These are phyloP conservation scores for Ramalina peruviana DNA, from an alignment of 495 filamentous ascomycete genomes.

Conservation along the genomic window DNA sequence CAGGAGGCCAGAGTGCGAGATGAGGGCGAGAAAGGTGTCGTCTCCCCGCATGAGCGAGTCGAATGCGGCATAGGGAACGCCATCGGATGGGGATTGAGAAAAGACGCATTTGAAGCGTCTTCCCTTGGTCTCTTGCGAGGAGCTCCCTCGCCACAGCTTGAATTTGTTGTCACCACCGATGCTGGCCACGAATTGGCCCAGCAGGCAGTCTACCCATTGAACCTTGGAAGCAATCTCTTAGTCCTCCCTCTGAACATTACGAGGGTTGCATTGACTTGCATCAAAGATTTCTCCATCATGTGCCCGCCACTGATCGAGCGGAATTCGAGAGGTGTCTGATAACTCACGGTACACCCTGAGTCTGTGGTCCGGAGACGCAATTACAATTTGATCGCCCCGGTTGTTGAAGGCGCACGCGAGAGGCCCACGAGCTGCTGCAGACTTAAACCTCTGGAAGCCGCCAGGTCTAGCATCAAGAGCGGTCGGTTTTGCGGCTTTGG, in stretches of 20 bases:
- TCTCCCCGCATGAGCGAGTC: slow-evolving; percentile 62
- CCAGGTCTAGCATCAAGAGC: slow-evolving; percentile 5
- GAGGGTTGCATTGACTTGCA: slow-evolving; percentile 32
- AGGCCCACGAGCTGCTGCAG: slow-evolving; percentile 44
- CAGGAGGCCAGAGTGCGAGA: slow-evolving; percentile 67
- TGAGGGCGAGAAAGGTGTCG: slow-evolving; percentile 68
- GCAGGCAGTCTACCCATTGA: slow-evolving; percentile 61
- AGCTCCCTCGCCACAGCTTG: slow-evolving; percentile 83
- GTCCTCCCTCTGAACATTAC: neutral
- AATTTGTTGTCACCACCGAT: slow-evolving; percentile 79
- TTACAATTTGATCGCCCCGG: slow-evolving; percentile 81
- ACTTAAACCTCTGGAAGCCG: slow-evolving; percentile 53
- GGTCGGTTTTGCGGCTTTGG: neutral
- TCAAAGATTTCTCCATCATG: slow-evolving; percentile 86
- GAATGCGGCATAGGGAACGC: slow-evolving; percentile 60
- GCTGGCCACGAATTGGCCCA: slow-evolving; percentile 47
- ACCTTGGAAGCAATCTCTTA: slow-evolving; percentile 36
- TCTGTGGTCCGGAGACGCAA: slow-evolving; percentile 82
- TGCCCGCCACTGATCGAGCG: slow-evolving; percentile 78
- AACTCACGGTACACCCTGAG: slow-evolving; percentile 60
- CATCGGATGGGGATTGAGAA: slow-evolving; percentile 39
- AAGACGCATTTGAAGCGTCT: slow-evolving; percentile 61
- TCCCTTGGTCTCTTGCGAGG: slow-evolving; percentile 54
- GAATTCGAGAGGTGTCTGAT: slow-evolving; percentile 36
- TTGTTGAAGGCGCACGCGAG: slow-evolving; percentile 47